Conservation (phyloP, 164 flowering plant genomes). For the Warburgia ugandensis region DNA sequence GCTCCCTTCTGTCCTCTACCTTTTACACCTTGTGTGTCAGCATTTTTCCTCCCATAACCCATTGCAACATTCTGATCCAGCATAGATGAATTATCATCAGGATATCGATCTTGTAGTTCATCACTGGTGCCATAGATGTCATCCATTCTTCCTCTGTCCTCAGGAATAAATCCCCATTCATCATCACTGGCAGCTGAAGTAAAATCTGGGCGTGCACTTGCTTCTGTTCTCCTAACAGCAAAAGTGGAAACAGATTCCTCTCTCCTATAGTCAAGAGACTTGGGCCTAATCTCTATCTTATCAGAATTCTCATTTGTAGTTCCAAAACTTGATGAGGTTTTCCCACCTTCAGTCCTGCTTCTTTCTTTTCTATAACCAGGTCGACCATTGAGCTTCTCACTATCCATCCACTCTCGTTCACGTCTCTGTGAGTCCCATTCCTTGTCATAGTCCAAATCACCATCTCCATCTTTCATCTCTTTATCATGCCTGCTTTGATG, state of each 20-base stretch:
- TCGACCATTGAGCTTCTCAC: slow-evolving; percentile 59
- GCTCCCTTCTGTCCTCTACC: slow-evolving; percentile 53
- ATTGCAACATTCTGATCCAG: slow-evolving; percentile 32
- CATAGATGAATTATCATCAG: slow-evolving; percentile 40
- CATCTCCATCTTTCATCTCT: slow-evolving; percentile 49
- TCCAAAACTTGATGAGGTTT: slow-evolving; percentile 69
- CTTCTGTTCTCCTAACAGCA: slow-evolving; percentile 38
- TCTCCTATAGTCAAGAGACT: slow-evolving; percentile 64
- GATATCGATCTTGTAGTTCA: slow-evolving; percentile 52
- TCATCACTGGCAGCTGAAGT: slow-evolving; percentile 43
- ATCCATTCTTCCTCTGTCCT: slow-evolving; percentile 42
- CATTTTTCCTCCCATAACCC: slow-evolving; percentile 44
- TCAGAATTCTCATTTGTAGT: slow-evolving; percentile 67
- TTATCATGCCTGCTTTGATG: slow-evolving; percentile 40
- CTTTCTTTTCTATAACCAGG: slow-evolving; percentile 63
- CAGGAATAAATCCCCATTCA: slow-evolving; percentile 45
- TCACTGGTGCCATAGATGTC: slow-evolving; percentile 35
- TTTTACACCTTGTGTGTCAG: slow-evolving; percentile 44
- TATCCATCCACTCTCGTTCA: slow-evolving; percentile 63
- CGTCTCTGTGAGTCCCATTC: slow-evolving; percentile 78
- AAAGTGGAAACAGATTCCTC: slow-evolving; percentile 48
- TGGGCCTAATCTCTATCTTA: slow-evolving; percentile 77
- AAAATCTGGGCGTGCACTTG: slow-evolving; percentile 34
- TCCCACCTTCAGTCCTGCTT: slow-evolving; percentile 58
- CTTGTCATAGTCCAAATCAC: slow-evolving; percentile 49